These are phyloP conservation scores for Musa troglodytarum DNA, from an alignment of 176 grass and related monocot genomes.

Conservation along the genomic window DNA sequence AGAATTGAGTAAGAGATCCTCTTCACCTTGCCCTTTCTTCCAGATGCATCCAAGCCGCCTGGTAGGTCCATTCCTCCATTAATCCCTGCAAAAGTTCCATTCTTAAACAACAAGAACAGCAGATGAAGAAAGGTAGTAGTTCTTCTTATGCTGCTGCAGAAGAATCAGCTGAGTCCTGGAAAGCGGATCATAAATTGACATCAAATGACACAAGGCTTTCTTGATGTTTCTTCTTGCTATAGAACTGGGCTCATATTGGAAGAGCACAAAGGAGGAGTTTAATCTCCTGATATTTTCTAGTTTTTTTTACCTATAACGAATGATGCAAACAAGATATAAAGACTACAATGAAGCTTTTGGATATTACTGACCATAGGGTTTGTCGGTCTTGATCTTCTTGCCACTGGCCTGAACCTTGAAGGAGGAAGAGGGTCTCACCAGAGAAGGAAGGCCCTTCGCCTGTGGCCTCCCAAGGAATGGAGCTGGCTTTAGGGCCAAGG, in stretches of 20 bases:
- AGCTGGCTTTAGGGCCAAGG: conserved; percentile 20
- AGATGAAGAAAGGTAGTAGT: not conserved
- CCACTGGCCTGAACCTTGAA: conserved; percentile 18
- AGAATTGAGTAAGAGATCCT: not conserved
- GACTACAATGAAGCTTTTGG: too few species aligned
- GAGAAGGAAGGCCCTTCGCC: conserved; percentile 14
- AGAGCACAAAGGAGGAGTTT: too few species aligned
- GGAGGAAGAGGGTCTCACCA: not conserved
- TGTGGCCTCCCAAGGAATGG: conserved; percentile 4
- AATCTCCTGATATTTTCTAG: too few species aligned
- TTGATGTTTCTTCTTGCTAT: too few species aligned
- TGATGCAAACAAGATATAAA: too few species aligned
- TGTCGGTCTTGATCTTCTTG: conserved; percentile 19
- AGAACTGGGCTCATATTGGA: too few species aligned
- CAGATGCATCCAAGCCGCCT: conserved; percentile 10
- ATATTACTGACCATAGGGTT: conserved; percentile 15
- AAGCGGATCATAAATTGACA: not conserved
- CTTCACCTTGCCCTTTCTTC: conserved; percentile 14
- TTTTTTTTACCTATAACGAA: too few species aligned
- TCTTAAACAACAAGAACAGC: not conserved
- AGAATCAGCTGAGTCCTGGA: not conserved
- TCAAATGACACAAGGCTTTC: too few species aligned
- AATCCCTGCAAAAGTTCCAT: conserved; percentile 1
- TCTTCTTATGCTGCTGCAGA: not conserved
- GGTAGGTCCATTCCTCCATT: conserved; percentile 16